Evolutionary conservation across 257 asterid species (phyloP).

Genomic region (Jacaranda mimosifolia): DNA sequence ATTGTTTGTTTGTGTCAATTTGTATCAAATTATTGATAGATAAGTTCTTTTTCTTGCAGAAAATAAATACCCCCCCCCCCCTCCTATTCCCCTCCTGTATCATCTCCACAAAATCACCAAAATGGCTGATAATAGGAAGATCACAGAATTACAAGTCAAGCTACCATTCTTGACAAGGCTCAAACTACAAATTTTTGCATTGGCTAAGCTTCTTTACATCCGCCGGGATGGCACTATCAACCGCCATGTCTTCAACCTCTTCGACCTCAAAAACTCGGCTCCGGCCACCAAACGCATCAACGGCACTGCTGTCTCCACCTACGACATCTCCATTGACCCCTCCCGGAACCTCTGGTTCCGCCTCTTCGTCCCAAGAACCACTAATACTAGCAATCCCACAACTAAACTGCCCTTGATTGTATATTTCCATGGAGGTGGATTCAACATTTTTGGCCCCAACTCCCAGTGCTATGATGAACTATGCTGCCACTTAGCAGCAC

Average conservation of each 20-base stretch:
- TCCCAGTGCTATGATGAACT: slow-evolving; percentile 25
- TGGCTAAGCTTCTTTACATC: background rate
- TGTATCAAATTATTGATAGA: background rate
- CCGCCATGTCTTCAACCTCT: slow-evolving; percentile 31
- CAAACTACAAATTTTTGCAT: background rate
- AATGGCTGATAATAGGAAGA: slow-evolving; percentile 22
- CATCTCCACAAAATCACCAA: background rate
- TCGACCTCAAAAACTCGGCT: slow-evolving; percentile 37
- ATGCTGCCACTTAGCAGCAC: slow-evolving; percentile 33
- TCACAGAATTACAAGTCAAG: background rate
- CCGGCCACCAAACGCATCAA: slow-evolving; percentile 28
- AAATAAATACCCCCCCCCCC: background rate
- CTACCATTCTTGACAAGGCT: slow-evolving; percentile 36
- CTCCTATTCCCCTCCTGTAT: background rate
- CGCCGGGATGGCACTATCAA: slow-evolving; percentile 35
- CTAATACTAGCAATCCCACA: background rate
- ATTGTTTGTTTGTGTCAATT: too few relatives aligned
- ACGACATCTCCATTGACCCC: slow-evolving; percentile 49
- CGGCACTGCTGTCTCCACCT: slow-evolving; percentile 24
- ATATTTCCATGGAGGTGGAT: slow-evolving; percentile 49
- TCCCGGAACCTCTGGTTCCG: slow-evolving; percentile 53
- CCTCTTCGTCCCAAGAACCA: slow-evolving; percentile 37
- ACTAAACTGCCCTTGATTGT: slow-evolving; percentile 37
- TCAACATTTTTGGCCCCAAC: slow-evolving; percentile 23
- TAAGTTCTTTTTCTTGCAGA: background rate